Conservation (phyloP, 75 land plant species). For the Sequoiadendron giganteum region DNA sequence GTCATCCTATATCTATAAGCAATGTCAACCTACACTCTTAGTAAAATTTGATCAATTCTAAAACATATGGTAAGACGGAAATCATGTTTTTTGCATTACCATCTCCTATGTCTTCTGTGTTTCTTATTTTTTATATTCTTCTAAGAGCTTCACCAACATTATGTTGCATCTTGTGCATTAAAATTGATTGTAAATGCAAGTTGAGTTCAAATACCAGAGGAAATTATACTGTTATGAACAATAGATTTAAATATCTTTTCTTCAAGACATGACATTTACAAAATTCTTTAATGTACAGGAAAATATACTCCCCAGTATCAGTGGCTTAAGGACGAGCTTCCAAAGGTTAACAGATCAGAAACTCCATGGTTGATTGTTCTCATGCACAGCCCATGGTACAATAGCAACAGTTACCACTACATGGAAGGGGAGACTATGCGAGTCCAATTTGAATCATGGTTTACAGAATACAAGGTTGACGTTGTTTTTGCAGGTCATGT, state of each 20-base stretch:
- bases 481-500: constrained; percentile 93
- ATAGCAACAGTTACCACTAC: constrained; percentile 77
- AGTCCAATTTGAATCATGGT: constrained; percentile 65
- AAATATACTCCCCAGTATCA: constrained; percentile 56
- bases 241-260: background rate
- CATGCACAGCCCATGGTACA: constrained; percentile 88
- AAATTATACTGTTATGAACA: background rate
- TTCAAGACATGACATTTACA: background rate
- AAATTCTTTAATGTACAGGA: constrained; percentile 14
- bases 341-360: constrained; percentile 67
- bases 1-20: background rate
- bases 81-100: background rate
- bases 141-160: background rate
- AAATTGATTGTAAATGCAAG: background rate
- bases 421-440: constrained; percentile 98
- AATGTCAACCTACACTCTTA: background rate
- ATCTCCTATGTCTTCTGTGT: constrained; percentile 5
- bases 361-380: constrained; percentile 97
- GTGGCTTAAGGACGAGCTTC: constrained; percentile 63
- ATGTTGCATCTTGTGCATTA: background rate
- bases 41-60: background rate
- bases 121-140: background rate
- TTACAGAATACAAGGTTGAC: constrained; percentile 68
- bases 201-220: background rate
- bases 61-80: too few relatives aligned